These are phyloP conservation scores for Aspergillus jensenii DNA, from an alignment of 2,329 filamentous ascomycete genomes.

Conservation along the genomic window DNA sequence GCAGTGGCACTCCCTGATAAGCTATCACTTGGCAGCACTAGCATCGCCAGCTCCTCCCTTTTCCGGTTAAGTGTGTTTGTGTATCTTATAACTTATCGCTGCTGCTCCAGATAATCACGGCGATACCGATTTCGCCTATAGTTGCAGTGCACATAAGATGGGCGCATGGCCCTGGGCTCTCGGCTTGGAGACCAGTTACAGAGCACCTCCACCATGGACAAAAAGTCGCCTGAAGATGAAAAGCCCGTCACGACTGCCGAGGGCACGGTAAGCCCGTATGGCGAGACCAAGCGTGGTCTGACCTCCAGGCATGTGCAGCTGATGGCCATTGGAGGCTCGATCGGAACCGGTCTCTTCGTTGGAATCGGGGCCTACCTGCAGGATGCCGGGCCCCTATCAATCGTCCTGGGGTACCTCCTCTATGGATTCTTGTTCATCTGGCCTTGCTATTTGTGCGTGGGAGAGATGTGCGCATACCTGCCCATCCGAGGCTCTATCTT, in stretches of 20 bases:
- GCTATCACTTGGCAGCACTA: slow-evolving; percentile 12
- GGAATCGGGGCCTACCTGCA: slow-evolving; percentile 35
- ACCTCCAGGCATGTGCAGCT: slow-evolving; percentile 14
- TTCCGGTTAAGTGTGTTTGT: slow-evolving; percentile 4
- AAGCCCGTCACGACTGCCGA: slow-evolving; percentile 14
- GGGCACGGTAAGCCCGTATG: slow-evolving; percentile 18
- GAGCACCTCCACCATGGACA: slow-evolving; percentile 22
- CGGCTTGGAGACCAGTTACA: neutral
- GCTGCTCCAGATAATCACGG: neutral
- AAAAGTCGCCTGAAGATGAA: slow-evolving; percentile 21
- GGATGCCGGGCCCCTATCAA: slow-evolving; percentile 32
- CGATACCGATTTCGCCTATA: neutral
- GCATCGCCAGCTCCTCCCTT: slow-evolving; percentile 15
- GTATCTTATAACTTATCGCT: neutral
- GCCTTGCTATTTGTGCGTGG: slow-evolving; percentile 32
- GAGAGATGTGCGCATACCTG: slow-evolving; percentile 32
- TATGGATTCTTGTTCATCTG: slow-evolving; percentile 35
- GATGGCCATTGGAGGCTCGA: slow-evolving; percentile 15
- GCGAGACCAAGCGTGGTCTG: slow-evolving; percentile 15
- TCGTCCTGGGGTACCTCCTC: slow-evolving; percentile 38
- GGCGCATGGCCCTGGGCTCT: neutral
- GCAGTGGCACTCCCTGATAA: neutral
- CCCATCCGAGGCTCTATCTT: slow-evolving; percentile 49
- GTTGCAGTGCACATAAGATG: slow-evolving; percentile 1
- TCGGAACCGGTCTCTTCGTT: slow-evolving; percentile 33